phyloP scores from a whole-genome alignment of 306 rosid genomes.

The Pterocarpus macrocarpus region DNA sequence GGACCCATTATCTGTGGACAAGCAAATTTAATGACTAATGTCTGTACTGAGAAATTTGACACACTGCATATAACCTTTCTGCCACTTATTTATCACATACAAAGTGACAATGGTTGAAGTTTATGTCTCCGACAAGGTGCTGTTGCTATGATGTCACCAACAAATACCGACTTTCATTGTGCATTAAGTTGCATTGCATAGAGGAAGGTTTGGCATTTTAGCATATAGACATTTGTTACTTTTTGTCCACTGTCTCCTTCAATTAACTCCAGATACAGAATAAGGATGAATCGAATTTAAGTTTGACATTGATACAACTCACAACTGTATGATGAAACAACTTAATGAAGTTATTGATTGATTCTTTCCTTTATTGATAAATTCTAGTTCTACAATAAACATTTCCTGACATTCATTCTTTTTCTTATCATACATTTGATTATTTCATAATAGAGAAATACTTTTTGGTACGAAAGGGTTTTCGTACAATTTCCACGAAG shows the following conservation, averaged over 20 bases:
- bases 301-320: neutral
- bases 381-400: too few species aligned
- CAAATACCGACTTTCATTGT: neutral
- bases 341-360: neutral
- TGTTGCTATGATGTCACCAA: slow-evolving; percentile 49
- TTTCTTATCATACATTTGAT: too few species aligned
- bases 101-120: slow-evolving; percentile 48
- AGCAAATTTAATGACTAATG: slow-evolving; percentile 39
- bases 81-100: neutral
- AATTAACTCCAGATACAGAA: slow-evolving; percentile 13
- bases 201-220: slow-evolving; percentile 38
- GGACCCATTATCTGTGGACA: slow-evolving; percentile 24
- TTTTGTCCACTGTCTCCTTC: slow-evolving; percentile 17
- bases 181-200: slow-evolving; percentile 7
- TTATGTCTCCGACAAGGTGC: slow-evolving; percentile 44
- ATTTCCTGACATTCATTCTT: too few species aligned
- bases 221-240: slow-evolving; percentile 9
- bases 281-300: neutral
- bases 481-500: too few species aligned
- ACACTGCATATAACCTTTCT: neutral
- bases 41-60: slow-evolving; percentile 36
- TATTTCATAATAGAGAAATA: too few species aligned
- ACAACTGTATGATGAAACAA: neutral
- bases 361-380: neutral
- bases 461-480: too few species aligned